Evolutionary conservation across 73 alveolate species (phyloP).

Genomic region (Paramecium sexaurelia): DNA sequence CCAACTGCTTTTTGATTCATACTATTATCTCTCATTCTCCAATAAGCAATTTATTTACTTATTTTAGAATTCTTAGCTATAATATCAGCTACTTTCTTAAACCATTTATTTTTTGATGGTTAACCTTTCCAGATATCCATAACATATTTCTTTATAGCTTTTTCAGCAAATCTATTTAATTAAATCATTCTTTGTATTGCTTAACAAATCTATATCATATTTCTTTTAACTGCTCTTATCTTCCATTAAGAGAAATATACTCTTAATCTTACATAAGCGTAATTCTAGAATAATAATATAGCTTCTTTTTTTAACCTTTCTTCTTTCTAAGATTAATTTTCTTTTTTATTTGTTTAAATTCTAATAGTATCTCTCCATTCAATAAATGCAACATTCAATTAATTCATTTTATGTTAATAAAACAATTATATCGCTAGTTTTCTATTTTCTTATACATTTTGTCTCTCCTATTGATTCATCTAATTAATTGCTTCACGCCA

Average conservation of each 20-base stretch:
- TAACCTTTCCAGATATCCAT: not conserved
- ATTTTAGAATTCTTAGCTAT: constrained; percentile 45
- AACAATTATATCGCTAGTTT: not conserved
- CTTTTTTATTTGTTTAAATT: not conserved
- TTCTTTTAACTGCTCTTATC: not conserved
- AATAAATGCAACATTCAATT: not conserved
- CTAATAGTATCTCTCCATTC: constrained; percentile 1
- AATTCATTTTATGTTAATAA: not conserved
- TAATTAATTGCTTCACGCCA: not conserved
- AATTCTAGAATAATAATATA: not conserved
- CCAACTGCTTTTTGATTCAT: not conserved
- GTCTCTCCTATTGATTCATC: not conserved
- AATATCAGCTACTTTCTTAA: constrained; percentile 27
- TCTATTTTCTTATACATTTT: not conserved
- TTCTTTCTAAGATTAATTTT: not conserved
- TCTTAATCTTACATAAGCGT: not conserved
- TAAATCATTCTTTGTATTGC: constrained; percentile 12
- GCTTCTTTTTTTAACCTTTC: constrained; percentile 26
- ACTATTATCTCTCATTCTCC: constrained; percentile 51
- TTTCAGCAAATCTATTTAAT: constrained; percentile 54
- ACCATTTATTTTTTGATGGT: not conserved
- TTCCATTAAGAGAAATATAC: constrained; percentile 12
- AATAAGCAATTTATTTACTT: not conserved
- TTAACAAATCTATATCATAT: not conserved
- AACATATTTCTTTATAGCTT: not conserved